Evolutionary conservation across 192 early-diverging fungal genomes (phyloP), one percentile per base, ranked within the genome.

Genomic region (Coemansia sp.): DNA sequence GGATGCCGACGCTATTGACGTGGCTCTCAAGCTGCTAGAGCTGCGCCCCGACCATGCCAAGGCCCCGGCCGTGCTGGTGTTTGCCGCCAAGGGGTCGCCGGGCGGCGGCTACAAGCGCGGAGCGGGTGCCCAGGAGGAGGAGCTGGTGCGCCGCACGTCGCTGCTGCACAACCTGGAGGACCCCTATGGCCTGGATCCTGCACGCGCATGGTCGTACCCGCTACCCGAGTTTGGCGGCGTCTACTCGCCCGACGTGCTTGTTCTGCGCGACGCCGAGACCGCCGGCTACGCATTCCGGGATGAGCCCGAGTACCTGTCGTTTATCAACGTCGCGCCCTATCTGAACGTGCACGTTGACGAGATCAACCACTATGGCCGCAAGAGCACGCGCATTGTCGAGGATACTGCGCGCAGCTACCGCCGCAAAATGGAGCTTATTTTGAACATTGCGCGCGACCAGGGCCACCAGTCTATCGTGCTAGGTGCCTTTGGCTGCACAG

Each of bases 81-180:
- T 67, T 59, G 71, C 59, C 11, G 57, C 71, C 25, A 74, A 67
- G 64, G 64, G 64, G 15, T 55, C 59, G 50, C 75, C 75, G 0
- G 75, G 75, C 23, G 75, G 75, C 39, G 69, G 64, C 3, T 78
- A 78, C 62, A 67, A 68, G 47, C 57, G 67, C 33, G 75, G 75
- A 11, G 69, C 60, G 0, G 75, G 68, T 25, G 51, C 68, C 46
- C 68, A 71, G 55, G 75, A 78, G 43, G 75, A 78, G 44, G 62
- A 67, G 39, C 37, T 78, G 13, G 61, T 71, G 20, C 75, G 75
- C 20, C 75, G 75, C 24, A 68, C 57, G 30, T 67, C 64, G 25
- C 62, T 67, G 38, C 40, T 62, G 53, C 67, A 68, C 53, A 72
- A 65, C 53, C 69, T 78, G 41, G 75, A 78, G 35, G 75, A 72